Percentiles rank a stretch among this genome's conserved stretches.
phyloP scores from a whole-genome alignment of 2,329 filamentous ascomycete species.

The Trichoderma gracile region DNA sequence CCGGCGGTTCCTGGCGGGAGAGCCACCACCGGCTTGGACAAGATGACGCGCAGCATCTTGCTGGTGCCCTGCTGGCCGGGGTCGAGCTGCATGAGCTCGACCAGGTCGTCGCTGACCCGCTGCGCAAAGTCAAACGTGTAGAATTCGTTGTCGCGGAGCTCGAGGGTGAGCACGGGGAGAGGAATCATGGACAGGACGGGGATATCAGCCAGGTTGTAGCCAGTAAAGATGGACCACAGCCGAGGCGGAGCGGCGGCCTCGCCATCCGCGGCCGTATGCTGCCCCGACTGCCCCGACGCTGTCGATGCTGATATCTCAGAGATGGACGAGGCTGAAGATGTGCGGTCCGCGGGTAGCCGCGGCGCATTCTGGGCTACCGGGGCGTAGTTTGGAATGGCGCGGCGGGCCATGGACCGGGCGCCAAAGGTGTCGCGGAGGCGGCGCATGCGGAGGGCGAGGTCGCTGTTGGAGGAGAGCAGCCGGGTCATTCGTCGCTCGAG shows the following conservation, averaged over 20 bases:
- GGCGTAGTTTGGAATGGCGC: constrained; percentile 28
- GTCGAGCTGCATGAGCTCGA: constrained; percentile 31
- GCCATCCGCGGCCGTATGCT: not conserved
- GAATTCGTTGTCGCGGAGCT: constrained; percentile 38
- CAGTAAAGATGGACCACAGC: constrained; percentile 34
- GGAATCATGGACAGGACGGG: constrained; percentile 38
- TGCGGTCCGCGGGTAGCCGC: constrained; percentile 25
- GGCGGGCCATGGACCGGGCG: constrained; percentile 26
- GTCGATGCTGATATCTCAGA: constrained; percentile 17
- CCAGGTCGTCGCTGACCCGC: constrained; percentile 35
- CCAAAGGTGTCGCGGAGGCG: constrained; percentile 32
- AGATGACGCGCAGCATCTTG: constrained; percentile 26
- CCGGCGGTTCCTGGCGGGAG: not conserved
- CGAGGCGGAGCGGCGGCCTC: constrained; percentile 26
- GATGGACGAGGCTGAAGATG: constrained; percentile 27
- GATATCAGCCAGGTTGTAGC: constrained; percentile 38
- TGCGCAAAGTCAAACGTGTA: constrained; percentile 37
- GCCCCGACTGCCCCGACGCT: constrained; percentile 1
- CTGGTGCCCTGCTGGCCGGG: constrained; percentile 26
- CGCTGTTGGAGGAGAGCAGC: constrained; percentile 40
- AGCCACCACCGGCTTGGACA: constrained; percentile 17
- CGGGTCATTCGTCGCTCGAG: constrained; percentile 39
- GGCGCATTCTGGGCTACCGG: constrained; percentile 25
- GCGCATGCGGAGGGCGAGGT: constrained; percentile 38
- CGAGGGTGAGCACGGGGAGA: constrained; percentile 36